A percentile compares a stretch with the other conserved stretches of the same genome.
These are phyloP conservation scores for Ajuga chamaepitys DNA, from an alignment of 257 asterid genomes.

Conservation along the genomic window DNA sequence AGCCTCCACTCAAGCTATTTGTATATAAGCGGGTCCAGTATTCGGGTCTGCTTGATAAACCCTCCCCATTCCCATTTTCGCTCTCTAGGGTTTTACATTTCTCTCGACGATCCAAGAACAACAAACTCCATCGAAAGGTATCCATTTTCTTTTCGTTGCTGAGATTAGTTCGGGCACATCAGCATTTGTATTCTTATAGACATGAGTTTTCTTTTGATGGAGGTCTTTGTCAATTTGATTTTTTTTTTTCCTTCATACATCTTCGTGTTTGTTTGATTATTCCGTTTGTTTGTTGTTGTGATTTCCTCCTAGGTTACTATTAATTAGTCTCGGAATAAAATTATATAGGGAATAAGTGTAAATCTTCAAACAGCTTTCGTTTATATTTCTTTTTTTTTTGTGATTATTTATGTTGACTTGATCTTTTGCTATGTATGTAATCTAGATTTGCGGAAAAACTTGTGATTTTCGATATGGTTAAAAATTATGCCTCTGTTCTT, in stretches of 20 bases:
- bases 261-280: neutral
- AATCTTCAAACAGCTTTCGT: no score
- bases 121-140: slow-evolving; percentile 4
- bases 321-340: neutral
- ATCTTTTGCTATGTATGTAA: neutral
- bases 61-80: slow-evolving; percentile 1
- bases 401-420: neutral
- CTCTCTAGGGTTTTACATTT: slow-evolving; percentile 23
- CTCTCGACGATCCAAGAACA: neutral
- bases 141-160: neutral
- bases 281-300: neutral
- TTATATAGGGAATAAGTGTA: neutral
- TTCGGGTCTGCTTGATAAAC: slow-evolving; percentile 5
- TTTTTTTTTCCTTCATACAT: neutral
- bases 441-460: neutral
- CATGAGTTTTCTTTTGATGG: neutral
- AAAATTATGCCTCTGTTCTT: neutral
- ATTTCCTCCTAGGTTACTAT: neutral
- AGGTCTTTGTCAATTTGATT: neutral
- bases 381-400: neutral
- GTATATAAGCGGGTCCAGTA: neutral
- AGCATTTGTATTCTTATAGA: neutral
- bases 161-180: neutral
- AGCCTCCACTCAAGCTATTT: neutral
- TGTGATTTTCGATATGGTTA: neutral